Percentiles rank a stretch among this genome's conserved stretches.
Conservation (phyloP, 1,284 basidiomycete genomes). For the Austropuccinia psidii region DNA sequence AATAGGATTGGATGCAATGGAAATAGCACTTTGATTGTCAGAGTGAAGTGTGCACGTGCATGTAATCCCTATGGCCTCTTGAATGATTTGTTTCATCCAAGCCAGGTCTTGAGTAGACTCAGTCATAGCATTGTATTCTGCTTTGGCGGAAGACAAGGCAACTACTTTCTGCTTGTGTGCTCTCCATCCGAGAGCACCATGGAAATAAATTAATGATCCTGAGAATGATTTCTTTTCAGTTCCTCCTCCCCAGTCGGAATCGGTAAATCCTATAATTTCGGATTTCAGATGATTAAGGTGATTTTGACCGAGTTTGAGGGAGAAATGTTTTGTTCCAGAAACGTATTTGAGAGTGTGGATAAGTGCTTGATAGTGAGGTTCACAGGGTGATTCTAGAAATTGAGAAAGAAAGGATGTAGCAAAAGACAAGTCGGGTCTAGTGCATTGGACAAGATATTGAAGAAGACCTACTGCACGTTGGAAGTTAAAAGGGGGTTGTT, state of each 20-base stretch:
- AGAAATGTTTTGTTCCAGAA: neutral
- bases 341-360: neutral
- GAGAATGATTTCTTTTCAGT: neutral
- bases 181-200: neutral
- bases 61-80: neutral
- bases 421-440: neutral
- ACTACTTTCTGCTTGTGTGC: neutral
- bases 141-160: neutral
- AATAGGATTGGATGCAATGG: no score
- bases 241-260: neutral
- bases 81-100: neutral
- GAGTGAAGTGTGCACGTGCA: neutral
- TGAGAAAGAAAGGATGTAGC: neutral
- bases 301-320: neutral
- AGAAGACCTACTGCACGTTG: neutral
- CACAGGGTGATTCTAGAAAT: neutral
- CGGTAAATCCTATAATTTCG: neutral
- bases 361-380: neutral
- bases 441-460: neutral
- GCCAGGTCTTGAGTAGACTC: neutral
- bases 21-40: neutral
- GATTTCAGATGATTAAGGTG: neutral
- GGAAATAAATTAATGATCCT: neutral
- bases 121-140: neutral
- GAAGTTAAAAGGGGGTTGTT: neutral